Conservation (phyloP, 768 basidiomycete genomes). For the Lentinula detonsa region DNA sequence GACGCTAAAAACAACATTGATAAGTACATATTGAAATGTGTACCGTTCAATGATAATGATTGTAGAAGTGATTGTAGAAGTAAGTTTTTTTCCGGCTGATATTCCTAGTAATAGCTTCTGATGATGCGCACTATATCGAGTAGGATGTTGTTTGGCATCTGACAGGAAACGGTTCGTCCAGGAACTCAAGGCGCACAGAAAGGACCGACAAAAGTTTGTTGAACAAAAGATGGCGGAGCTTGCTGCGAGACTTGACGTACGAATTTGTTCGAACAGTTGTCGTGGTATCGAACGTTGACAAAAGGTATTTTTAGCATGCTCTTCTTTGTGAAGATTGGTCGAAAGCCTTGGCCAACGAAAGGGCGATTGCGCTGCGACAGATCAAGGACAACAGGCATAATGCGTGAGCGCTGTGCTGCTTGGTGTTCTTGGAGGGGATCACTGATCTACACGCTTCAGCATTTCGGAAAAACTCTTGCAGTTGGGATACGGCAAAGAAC, state of each 20-base stretch:
- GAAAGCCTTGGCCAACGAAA: background rate
- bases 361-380: background rate
- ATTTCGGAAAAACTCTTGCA: background rate
- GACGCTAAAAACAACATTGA: background rate
- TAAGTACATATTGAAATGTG: background rate
- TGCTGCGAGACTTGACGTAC: background rate
- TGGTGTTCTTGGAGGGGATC: too few relatives aligned
- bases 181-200: background rate
- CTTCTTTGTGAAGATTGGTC: background rate
- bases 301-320: background rate
- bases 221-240: background rate
- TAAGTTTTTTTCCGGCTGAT: background rate
- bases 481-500: background rate
- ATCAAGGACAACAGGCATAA: background rate
- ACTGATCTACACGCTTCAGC: background rate
- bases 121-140: background rate
- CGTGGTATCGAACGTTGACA: background rate
- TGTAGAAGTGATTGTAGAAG: background rate
- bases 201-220: background rate
- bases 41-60: background rate
- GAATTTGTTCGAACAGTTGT: background rate
- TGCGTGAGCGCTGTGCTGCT: background rate
- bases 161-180: background rate
- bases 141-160: background rate
- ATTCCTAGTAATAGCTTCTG: background rate